A percentile compares a stretch with the other conserved stretches of the same genome.
phyloP scores from a whole-genome alignment of 2,329 filamentous ascomycete species.

The Metarhizium brunneum region DNA sequence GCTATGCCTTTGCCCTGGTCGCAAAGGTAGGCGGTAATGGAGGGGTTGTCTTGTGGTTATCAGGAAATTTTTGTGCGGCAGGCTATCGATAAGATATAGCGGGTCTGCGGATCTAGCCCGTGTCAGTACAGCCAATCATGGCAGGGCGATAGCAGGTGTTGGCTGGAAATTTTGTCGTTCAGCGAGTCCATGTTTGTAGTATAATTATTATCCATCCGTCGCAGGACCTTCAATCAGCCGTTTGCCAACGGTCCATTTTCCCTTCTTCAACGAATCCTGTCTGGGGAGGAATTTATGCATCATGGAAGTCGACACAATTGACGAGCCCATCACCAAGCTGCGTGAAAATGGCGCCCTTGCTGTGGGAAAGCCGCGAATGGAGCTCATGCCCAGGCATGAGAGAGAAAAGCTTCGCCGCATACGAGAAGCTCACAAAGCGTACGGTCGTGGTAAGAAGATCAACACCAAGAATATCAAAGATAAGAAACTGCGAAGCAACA shows the following conservation, averaged over 20 bases:
- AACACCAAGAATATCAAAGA: constrained; percentile 67
- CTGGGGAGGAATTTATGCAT: constrained; percentile 2
- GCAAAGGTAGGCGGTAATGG: constrained; percentile 18
- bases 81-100: constrained; percentile 24
- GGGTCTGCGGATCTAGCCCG: neutral
- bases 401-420: constrained; percentile 41
- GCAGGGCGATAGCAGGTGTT: constrained; percentile 16
- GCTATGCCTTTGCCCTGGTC: neutral
- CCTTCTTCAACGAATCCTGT: constrained; percentile 4
- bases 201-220: neutral
- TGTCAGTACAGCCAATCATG: constrained; percentile 14
- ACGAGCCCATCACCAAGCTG: constrained; percentile 24
- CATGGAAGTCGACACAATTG: constrained; percentile 29
- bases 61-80: constrained; percentile 27
- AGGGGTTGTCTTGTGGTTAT: constrained; percentile 25
- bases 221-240: neutral
- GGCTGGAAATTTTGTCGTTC: constrained; percentile 24
- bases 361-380: constrained; percentile 38
- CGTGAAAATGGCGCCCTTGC: constrained; percentile 44
- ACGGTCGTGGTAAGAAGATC: constrained; percentile 76
- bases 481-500: constrained; percentile 77
- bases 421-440: constrained; percentile 60
- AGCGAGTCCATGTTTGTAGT: neutral
- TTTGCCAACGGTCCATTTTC: neutral
- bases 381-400: constrained; percentile 43